A percentile compares a stretch with the other conserved stretches of the same genome.
Conservation (phyloP, 495 filamentous ascomycete species). For the Paragyromitra xinjiangensis region DNA sequence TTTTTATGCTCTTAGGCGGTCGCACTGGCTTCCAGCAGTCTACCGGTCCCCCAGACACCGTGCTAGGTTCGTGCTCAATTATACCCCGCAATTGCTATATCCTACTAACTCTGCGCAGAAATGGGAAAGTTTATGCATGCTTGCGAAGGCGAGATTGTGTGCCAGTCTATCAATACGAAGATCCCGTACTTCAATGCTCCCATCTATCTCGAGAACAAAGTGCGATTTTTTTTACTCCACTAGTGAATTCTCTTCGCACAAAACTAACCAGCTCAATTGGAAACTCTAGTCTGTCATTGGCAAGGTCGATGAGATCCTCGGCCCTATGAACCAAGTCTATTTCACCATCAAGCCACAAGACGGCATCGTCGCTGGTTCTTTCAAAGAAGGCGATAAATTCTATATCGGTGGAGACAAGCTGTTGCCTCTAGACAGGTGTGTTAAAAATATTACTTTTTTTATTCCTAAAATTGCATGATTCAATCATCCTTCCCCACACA, state of each 20-base stretch:
- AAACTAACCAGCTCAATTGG: slow-evolving; percentile 54
- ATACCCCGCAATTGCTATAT: too few relatives aligned
- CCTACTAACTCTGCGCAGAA: slow-evolving; percentile 63
- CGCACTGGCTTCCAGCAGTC: slow-evolving; percentile 72
- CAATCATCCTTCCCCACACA: neutral
- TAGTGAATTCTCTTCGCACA: neutral
- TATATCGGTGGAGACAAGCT: slow-evolving; percentile 95
- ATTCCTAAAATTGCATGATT: neutral
- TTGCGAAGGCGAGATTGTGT: slow-evolving; percentile 95
- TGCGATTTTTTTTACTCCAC: slow-evolving; percentile 50
- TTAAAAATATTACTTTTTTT: neutral
- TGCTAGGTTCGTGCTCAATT: slow-evolving; percentile 65
- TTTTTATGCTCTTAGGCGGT: slow-evolving; percentile 55
- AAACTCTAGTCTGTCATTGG: slow-evolving; percentile 77
- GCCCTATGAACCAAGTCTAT: slow-evolving; percentile 93
- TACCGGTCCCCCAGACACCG: slow-evolving; percentile 72
- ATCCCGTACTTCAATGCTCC: slow-evolving; percentile 99
- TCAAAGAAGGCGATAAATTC: slow-evolving; percentile 96
- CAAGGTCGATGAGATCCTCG: slow-evolving; percentile 84
- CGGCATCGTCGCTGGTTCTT: slow-evolving; percentile 91
- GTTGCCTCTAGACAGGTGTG: slow-evolving; percentile 83
- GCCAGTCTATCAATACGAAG: slow-evolving; percentile 90
- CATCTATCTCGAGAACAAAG: slow-evolving; percentile 98
- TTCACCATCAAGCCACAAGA: slow-evolving; percentile 98
- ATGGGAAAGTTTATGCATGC: slow-evolving; percentile 93